Conservation (phyloP, 1,284 basidiomycete genomes). For the Austroboletus novae-zelandiae region DNA sequence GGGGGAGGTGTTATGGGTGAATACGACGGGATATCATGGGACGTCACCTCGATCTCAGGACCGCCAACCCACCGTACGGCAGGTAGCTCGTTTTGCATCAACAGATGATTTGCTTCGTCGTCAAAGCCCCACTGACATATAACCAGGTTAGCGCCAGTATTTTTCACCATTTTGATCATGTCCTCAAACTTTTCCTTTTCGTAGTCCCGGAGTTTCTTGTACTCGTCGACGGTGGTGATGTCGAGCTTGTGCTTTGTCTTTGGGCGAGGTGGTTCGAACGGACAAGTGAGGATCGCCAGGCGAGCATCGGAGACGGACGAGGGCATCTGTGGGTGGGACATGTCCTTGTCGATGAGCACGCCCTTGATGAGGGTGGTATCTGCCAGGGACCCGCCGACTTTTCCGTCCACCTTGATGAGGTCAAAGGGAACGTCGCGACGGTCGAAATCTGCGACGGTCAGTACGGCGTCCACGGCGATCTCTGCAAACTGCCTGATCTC, state of each 20-base stretch:
- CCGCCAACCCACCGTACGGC: conserved; percentile 99
- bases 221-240: conserved; percentile 98
- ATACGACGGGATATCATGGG: neutral
- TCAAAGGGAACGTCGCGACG: conserved; percentile 97
- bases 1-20: conserved; percentile 2
- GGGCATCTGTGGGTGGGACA: conserved; percentile 99
- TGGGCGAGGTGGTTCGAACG: conserved; percentile 97
- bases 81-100: conserved; percentile 97
- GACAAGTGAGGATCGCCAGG: conserved; percentile 96
- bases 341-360: conserved; percentile 98
- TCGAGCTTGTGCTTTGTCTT: conserved; percentile 99
- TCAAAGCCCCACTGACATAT: conserved; percentile 99
- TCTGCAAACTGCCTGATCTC: conserved; percentile 94
- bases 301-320: conserved; percentile 84
- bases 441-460: conserved; percentile 93
- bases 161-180: conserved; percentile 97
- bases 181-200: conserved; percentile 95
- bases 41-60: conserved; percentile 90
- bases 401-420: conserved; percentile 98
- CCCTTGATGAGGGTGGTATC: conserved; percentile 94
- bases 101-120: conserved; percentile 96
- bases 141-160: conserved; percentile 97
- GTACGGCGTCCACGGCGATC: conserved; percentile 96
- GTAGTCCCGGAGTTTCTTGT: conserved; percentile 91
- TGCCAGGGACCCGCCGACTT: conserved; percentile 94